Evolutionary conservation across 73 alveolate genomes (phyloP).

Genomic region (Stentor coeruleus): DNA sequence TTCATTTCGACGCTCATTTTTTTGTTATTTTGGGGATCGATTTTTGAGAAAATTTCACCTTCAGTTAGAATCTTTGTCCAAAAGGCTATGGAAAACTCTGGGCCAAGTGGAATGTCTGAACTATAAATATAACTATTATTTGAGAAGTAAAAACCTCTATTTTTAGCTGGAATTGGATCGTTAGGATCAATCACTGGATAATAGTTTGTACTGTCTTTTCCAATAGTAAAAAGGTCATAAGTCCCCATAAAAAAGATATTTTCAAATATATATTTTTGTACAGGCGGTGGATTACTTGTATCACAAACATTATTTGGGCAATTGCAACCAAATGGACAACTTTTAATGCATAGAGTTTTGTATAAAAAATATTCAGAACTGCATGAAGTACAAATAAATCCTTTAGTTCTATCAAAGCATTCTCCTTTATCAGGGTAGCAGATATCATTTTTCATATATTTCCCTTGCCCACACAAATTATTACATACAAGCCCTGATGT

Average conservation of each 20-base stretch:
- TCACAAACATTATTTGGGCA: too few relatives aligned
- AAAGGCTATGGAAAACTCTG: neutral
- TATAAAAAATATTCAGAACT: neutral
- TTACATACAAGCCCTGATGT: neutral
- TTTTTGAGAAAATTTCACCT: neutral
- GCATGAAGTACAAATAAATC: neutral
- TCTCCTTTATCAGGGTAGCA: neutral
- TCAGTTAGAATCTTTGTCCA: neutral
- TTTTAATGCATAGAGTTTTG: neutral
- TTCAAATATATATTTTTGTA: too few relatives aligned
- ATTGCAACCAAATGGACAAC: constrained; percentile 1
- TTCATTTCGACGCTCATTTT: too few relatives aligned
- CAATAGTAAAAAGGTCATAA: too few relatives aligned
- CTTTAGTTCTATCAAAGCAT: neutral
- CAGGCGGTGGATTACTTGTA: too few relatives aligned
- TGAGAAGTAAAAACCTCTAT: neutral
- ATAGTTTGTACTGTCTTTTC: neutral
- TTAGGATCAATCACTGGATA: neutral
- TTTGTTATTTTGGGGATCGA: too few relatives aligned
- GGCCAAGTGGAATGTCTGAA: neutral
- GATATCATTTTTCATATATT: neutral
- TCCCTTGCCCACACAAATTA: neutral
- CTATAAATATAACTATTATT: neutral
- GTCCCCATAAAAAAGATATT: too few relatives aligned
- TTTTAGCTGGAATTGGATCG: neutral